These are phyloP conservation scores for Wallacemonas sp. DNA, from an alignment of 208 protist species.

Conservation along the genomic window DNA sequence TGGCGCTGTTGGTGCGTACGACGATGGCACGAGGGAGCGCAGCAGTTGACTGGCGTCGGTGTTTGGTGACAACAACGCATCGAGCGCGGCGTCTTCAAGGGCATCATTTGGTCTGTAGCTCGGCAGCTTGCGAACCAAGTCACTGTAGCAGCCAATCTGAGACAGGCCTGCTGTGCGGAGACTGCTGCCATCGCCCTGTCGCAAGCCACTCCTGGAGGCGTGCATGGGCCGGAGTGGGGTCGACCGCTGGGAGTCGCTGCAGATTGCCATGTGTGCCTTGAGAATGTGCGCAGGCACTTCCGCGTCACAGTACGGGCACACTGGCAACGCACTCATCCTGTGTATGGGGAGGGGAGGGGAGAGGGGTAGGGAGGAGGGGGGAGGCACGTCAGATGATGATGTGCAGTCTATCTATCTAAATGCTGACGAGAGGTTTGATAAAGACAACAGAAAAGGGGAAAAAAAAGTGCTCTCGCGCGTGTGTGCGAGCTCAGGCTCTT, in stretches of 20 bases:
- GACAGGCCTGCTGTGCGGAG: neutral
- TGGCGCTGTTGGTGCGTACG: neutral
- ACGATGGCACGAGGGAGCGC: neutral
- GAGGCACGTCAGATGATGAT: too few relatives aligned
- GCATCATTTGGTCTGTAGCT: neutral
- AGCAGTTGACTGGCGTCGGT: slow-evolving; percentile 8
- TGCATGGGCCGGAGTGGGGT: neutral
- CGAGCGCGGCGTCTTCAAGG: slow-evolving; percentile 2
- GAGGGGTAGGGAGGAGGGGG: neutral
- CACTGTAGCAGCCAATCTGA: neutral
- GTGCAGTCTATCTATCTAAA: too few relatives aligned
- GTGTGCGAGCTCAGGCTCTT: too few relatives aligned
- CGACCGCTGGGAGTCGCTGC: slow-evolving; percentile 19
- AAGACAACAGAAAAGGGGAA: neutral
- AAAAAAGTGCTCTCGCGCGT: slow-evolving; percentile 4
- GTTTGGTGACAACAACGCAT: slow-evolving; percentile 1
- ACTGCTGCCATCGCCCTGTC: too few relatives aligned
- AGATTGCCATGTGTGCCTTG: slow-evolving; percentile 38
- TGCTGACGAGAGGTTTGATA: too few relatives aligned
- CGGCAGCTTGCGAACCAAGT: neutral
- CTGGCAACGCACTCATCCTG: slow-evolving; percentile 36
- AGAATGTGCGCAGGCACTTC: slow-evolving; percentile 31
- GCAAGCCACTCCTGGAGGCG: too few relatives aligned
- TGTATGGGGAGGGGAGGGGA: neutral
- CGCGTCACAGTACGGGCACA: slow-evolving; percentile 53